phyloP scores from a whole-genome alignment of 2,329 filamentous ascomycete genomes.

The Zopfia rhizophila region DNA sequence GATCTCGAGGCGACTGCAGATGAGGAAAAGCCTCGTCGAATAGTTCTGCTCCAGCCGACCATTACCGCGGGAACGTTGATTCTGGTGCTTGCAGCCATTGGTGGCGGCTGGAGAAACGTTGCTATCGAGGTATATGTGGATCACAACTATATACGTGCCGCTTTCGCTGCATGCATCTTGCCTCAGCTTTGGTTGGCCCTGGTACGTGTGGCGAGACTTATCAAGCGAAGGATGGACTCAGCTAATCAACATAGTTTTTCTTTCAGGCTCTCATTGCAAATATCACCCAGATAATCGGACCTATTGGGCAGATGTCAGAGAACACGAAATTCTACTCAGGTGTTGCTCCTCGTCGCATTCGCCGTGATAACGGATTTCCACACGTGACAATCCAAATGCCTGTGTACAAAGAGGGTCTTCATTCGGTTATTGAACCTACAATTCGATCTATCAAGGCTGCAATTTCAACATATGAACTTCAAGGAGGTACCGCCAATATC shows the following conservation, averaged over 20 bases:
- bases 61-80: slow-evolving; percentile 64
- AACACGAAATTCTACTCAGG: slow-evolving; percentile 89
- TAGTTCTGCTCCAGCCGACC: slow-evolving; percentile 65
- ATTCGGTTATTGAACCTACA: slow-evolving; percentile 78
- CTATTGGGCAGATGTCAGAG: slow-evolving; percentile 74
- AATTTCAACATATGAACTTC: slow-evolving; percentile 62
- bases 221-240: too few species aligned
- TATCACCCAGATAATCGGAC: slow-evolving; percentile 72
- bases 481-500: slow-evolving; percentile 73
- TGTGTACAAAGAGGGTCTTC: slow-evolving; percentile 86
- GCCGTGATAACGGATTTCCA: slow-evolving; percentile 68
- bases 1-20: slow-evolving; percentile 53
- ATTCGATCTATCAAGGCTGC: slow-evolving; percentile 80
- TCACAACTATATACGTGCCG: slow-evolving; percentile 63
- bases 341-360: slow-evolving; percentile 59
- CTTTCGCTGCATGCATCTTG: slow-evolving; percentile 63
- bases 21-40: slow-evolving; percentile 58
- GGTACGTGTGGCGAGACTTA: too few species aligned
- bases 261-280: slow-evolving; percentile 38
- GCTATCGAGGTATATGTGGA: slow-evolving; percentile 67
- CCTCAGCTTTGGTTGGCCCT: slow-evolving; percentile 69
- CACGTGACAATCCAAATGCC: slow-evolving; percentile 83
- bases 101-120: slow-evolving; percentile 65
- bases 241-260: slow-evolving; percentile 40
- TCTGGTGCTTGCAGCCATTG: slow-evolving; percentile 65